Conservation (phyloP, 2,329 filamentous ascomycete species). For the Aspergillus glaucus region DNA sequence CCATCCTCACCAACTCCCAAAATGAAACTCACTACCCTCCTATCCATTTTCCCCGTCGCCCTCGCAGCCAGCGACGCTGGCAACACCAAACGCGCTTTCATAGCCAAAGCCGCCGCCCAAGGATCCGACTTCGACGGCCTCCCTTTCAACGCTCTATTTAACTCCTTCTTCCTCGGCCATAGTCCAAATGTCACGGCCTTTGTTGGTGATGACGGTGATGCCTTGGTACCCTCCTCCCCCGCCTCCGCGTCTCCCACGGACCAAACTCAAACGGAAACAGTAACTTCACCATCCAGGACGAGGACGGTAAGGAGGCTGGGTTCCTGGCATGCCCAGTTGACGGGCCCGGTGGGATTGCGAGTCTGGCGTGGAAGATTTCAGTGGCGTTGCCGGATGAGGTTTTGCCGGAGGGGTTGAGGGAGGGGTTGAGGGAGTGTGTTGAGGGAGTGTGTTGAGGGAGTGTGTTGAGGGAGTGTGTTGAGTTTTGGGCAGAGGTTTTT, state of each 20-base stretch:
- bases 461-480: too few relatives aligned
- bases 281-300: not conserved
- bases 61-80: not conserved
- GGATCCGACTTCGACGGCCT: constrained; percentile 44
- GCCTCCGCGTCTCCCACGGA: constrained; percentile 41
- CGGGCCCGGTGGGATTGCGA: too few relatives aligned
- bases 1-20: not conserved
- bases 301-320: too few relatives aligned
- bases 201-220: constrained; percentile 32
- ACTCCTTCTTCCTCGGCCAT: constrained; percentile 46
- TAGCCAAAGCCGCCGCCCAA: constrained; percentile 38
- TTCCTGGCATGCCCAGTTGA: too few relatives aligned
- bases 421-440: too few relatives aligned
- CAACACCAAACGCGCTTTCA: constrained; percentile 26
- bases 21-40: constrained; percentile 2
- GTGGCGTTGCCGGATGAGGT: too few relatives aligned
- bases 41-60: not conserved
- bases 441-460: too few relatives aligned
- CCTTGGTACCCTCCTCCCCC: constrained; percentile 44
- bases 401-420: too few relatives aligned
- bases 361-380: too few relatives aligned
- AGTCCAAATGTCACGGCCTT: constrained; percentile 42
- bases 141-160: constrained; percentile 39
- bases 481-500: too few relatives aligned
- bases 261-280: constrained; percentile 10